A percentile compares a stretch with the other conserved stretches of the same genome.
These are phyloP conservation scores for Fusarium longipes DNA, from an alignment of 2,329 filamentous ascomycete species.

Conservation along the genomic window DNA sequence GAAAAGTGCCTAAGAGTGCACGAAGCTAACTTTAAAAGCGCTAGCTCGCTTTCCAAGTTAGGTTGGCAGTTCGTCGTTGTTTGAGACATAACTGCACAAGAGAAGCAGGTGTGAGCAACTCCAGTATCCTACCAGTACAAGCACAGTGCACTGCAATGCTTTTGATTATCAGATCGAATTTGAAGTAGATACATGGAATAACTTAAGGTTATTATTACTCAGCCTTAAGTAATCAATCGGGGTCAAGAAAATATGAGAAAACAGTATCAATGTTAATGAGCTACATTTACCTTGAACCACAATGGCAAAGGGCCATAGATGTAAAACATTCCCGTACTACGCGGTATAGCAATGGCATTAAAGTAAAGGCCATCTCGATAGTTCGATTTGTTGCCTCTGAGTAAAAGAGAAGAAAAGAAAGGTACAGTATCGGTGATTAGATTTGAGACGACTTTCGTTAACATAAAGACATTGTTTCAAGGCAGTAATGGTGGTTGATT, in stretches of 20 bases:
- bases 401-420: too few species aligned
- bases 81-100: slow-evolving; percentile 4
- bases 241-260: background rate
- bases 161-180: background rate
- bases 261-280: background rate
- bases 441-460: background rate
- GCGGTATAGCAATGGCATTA: background rate
- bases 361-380: background rate
- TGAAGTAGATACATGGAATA: background rate
- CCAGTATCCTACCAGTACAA: background rate
- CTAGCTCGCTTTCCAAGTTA: slow-evolving; percentile 17
- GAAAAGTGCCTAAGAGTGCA: slow-evolving; percentile 17
- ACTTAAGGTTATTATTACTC: background rate
- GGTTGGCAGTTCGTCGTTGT: slow-evolving; percentile 23
- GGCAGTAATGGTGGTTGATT: background rate
- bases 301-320: background rate
- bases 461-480: background rate
- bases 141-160: too few species aligned
- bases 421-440: background rate
- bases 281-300: background rate
- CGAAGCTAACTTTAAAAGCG: slow-evolving; percentile 4
- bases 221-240: background rate
- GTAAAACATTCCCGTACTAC: background rate
- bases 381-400: background rate
- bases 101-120: slow-evolving; percentile 12